Evolutionary conservation across 306 rosid genomes (phyloP).

Genomic region (Biancaea sappan): DNA sequence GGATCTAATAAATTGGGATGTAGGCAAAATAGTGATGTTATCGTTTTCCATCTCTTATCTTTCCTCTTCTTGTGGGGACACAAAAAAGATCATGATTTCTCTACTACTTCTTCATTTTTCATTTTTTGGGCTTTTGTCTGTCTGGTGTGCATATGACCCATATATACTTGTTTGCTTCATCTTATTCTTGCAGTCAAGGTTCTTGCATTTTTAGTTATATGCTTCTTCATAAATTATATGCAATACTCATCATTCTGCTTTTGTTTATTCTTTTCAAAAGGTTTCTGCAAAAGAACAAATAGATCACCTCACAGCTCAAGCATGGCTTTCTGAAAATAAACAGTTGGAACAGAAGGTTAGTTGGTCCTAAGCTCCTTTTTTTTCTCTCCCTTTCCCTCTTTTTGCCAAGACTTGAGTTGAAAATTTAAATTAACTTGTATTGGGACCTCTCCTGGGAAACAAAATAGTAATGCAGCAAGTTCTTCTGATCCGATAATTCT

Average conservation of each 20-base stretch:
- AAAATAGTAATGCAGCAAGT: no score
- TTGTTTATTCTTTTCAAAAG: slow-evolving; percentile 43
- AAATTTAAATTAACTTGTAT: neutral
- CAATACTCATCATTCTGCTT: neutral
- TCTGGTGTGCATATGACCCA: neutral
- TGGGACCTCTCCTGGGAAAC: neutral
- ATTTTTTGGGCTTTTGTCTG: neutral
- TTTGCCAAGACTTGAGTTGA: neutral
- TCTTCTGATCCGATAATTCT: neutral
- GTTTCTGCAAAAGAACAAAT: slow-evolving; percentile 68
- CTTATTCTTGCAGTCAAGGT: slow-evolving; percentile 4
- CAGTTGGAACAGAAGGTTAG: slow-evolving; percentile 71
- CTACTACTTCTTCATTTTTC: neutral
- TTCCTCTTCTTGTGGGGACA: neutral
- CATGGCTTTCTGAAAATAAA: slow-evolving; percentile 70
- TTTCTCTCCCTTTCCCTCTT: neutral
- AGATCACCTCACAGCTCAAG: slow-evolving; percentile 66
- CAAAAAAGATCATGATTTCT: slow-evolving; percentile 1
- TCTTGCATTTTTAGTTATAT: slow-evolving; percentile 4
- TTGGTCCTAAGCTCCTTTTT: slow-evolving; percentile 2
- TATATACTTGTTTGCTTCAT: neutral
- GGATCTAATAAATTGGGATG: neutral
- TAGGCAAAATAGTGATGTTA: neutral
- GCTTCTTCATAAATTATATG: neutral
- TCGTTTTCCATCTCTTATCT: neutral